phyloP scores from a whole-genome alignment of 1,139 yeast genomes.

The Debaryomycetaceae sp. region DNA sequence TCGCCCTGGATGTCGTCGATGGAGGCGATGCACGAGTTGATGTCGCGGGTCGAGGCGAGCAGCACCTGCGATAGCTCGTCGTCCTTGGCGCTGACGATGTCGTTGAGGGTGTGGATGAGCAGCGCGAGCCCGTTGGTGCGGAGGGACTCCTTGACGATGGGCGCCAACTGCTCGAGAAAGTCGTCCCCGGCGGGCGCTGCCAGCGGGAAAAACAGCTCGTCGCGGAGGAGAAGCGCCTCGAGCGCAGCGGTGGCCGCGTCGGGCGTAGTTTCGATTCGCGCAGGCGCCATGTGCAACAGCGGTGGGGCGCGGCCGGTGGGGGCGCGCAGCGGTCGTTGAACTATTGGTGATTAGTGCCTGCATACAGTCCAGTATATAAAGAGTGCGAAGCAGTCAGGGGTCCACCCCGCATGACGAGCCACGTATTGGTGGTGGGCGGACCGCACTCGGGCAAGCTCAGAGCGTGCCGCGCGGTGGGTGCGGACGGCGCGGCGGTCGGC shows the following conservation, averaged over 20 bases:
- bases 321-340: no score
- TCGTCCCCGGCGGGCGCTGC: slow-evolving; percentile 63
- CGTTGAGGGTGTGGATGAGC: slow-evolving; percentile 52
- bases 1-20: slow-evolving; percentile 54
- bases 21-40: slow-evolving; percentile 48
- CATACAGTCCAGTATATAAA: slow-evolving; percentile 1
- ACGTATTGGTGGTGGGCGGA: slow-evolving; percentile 36
- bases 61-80: slow-evolving; percentile 61
- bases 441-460: slow-evolving; percentile 36
- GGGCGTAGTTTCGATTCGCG: background rate
- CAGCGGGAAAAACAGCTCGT: slow-evolving; percentile 44
- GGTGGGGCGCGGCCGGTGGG: no score
- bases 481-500: slow-evolving; percentile 9
- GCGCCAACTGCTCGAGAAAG: slow-evolving; percentile 75
- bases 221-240: slow-evolving; percentile 38
- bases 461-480: slow-evolving; percentile 15
- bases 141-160: slow-evolving; percentile 69
- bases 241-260: slow-evolving; percentile 11
- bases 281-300: slow-evolving; percentile 3
- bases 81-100: slow-evolving; percentile 56
- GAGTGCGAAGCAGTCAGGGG: background rate
- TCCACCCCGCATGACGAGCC: slow-evolving; percentile 10
- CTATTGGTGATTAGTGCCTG: no score
- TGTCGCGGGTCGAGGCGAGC: slow-evolving; percentile 57
- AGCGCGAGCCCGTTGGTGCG: slow-evolving; percentile 51